Percentiles rank a stretch among this genome's conserved stretches.
phyloP scores from a whole-genome alignment of 1,284 basidiomycete species.

The Rhodotorula sp. region DNA sequence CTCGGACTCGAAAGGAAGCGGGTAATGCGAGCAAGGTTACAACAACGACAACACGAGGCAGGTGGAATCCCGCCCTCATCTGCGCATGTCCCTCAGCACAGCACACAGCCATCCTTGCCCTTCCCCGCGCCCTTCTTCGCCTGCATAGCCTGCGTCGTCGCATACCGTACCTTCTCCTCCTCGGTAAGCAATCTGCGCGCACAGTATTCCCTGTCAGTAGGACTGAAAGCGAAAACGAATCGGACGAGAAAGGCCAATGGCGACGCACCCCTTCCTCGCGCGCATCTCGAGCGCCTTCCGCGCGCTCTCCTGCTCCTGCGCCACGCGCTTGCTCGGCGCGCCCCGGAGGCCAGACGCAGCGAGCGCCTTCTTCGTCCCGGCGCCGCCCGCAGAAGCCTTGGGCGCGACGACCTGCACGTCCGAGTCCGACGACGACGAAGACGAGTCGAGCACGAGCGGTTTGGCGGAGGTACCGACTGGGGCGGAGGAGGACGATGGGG shows the following conservation, averaged over 20 bases:
- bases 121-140: slow-evolving; percentile 1
- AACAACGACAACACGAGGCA: neutral
- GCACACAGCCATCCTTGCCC: neutral
- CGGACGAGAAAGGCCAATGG: neutral
- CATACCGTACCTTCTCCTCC: slow-evolving; percentile 40
- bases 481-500: neutral
- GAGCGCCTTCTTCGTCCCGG: slow-evolving; percentile 7
- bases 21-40: neutral
- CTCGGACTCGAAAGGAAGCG: too few relatives aligned
- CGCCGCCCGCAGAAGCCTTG: neutral
- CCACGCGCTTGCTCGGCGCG: slow-evolving; percentile 29
- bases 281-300: slow-evolving; percentile 40
- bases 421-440: slow-evolving; percentile 6
- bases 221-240: neutral
- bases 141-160: slow-evolving; percentile 41
- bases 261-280: slow-evolving; percentile 41
- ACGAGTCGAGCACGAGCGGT: slow-evolving; percentile 10
- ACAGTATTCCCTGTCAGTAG: too few relatives aligned
- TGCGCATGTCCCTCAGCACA: neutral
- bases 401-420: slow-evolving; percentile 19
- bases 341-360: slow-evolving; percentile 5
- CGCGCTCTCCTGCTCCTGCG: slow-evolving; percentile 34
- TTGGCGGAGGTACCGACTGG: neutral
- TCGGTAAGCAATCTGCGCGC: slow-evolving; percentile 38
- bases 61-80: too few relatives aligned